These are phyloP conservation scores for Drosera spatulata DNA, from an alignment of 179 eudicot genomes.

Conservation along the genomic window DNA sequence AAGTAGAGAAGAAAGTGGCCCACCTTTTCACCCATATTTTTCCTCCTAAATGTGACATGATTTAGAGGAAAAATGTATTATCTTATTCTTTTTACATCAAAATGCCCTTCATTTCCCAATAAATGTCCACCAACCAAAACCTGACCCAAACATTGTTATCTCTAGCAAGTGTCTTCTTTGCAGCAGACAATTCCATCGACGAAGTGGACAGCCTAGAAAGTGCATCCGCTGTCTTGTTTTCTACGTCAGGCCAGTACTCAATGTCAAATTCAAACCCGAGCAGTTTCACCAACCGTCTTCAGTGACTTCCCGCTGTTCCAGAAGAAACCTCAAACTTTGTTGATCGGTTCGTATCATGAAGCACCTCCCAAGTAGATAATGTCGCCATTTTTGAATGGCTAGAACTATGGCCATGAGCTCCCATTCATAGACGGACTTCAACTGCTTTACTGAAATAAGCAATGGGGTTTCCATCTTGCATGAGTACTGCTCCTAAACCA, in stretches of 20 bases:
- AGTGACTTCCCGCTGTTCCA: neutral
- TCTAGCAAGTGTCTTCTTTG: too few species aligned
- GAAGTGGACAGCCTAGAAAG: neutral
- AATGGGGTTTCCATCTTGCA: neutral
- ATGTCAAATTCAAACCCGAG: neutral
- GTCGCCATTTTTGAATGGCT: conserved; percentile 6
- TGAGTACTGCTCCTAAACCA: neutral
- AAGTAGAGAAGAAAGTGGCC: too few species aligned
- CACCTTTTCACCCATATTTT: too few species aligned
- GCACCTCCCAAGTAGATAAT: neutral
- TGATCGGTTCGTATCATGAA: conserved; percentile 5
- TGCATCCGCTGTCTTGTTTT: conserved; percentile 5
- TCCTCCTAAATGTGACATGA: too few species aligned
- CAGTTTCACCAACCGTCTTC: neutral
- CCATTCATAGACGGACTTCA: neutral
- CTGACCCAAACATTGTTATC: too few species aligned
- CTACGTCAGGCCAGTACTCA: neutral
- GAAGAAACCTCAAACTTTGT: neutral
- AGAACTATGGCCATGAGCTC: conserved; percentile 5
- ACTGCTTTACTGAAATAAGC: conserved; percentile 4
- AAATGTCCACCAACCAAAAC: too few species aligned
- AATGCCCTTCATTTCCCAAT: too few species aligned
- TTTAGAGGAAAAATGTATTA: too few species aligned
- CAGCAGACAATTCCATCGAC: too few species aligned
- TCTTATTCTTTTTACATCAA: too few species aligned